Evolutionary conservation across 129 eudicot species (phyloP), one percentile per base, ranked within the genome.

Genomic region (Centrapalus pauciflorus): DNA sequence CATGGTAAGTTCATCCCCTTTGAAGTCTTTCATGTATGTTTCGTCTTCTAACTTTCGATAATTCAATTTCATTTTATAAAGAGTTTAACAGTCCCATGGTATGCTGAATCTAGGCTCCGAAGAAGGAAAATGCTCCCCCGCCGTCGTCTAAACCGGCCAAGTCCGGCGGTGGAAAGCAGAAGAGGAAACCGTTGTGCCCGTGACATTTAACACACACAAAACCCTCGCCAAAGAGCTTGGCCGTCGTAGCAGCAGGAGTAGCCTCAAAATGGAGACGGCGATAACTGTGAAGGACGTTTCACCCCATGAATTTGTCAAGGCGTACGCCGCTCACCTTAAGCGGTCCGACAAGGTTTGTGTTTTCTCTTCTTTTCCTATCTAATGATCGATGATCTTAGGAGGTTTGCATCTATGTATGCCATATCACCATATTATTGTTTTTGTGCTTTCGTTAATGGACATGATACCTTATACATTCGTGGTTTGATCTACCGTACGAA

Each of bases 101-200:
- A 11, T 34, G 19, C 43, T 73, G 17, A 73, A 28, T 66, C 27
- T 30, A 84, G 96, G 96, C 90, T 0, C 95, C 90, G 17, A 86
- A 90, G 92, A 90, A 90, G 81, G 95, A 82, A 24, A 82, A 82
- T 77, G 92, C 87, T 1, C 87, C 97, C 16, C 95, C 97, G 9
- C 97, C 97, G 58, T 87, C 97, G 0, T 87, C 97, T 23, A 90
- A 90, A 77, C 95, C 95, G 9, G 92, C 97, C 71, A 90, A 90
- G 69, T 90, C 97, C 38, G 95, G 95, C 29, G 97, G 97, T 37
- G 92, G 95, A 32, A 86, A 90, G 77, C 95, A 90, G 81, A 90
- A 90, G 72, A 90, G 87, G 89, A n/a, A n/a, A n/a, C n/a, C n/a
- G n/a, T n/a, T n/a, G n/a, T n/a, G n/a, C n/a, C n/a, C n/a, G n/a